Evolutionary conservation across 441 rosid genomes (phyloP), one percentile per base, ranked within the genome.

Genomic region (Gossypium davidsonii): DNA sequence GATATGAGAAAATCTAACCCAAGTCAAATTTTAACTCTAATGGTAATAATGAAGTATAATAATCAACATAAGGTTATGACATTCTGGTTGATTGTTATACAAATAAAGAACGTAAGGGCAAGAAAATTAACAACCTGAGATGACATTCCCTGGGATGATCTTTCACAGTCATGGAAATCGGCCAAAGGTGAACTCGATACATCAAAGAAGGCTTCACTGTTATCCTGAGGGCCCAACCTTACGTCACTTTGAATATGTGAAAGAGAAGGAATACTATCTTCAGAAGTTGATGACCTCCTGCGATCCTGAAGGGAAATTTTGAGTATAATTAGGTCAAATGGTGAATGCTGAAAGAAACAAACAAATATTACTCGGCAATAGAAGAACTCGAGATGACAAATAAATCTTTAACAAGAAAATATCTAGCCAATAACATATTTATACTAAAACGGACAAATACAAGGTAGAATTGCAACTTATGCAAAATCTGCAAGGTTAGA

Each of bases 151-250:
- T 86, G 87, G 72, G 81, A 85, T 71, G 83, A 76, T 83, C 94
- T 87, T 88, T 96, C 98, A 70, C 68, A 78, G 62, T 81, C 73
- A 75, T 96, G 99, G 83, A 93, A 96, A 87, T 78, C 88, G 71
- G 89, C 84, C 83, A 93, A 69, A 67, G 98, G 98, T 57, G 96
- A 88, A 78, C 83, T 75, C 48, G 84, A 85, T 28, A 85, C 77
- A 79, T 91, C 91, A 42, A 85, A 84, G 62, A 84, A 81, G 67
- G 79, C 74, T 71, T 77, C 83, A 51, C 74, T 74, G 31, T 76
- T 70, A 56, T 79, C 89, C 72, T 78, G 82, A 74, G 84, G 74
- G 85, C 80, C 77, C 84, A 91, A 74, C 77, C 73, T 87, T 60
- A 87, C 77, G 67, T 89, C 89, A 63, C 90, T 82, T 77, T 83